Evolutionary conservation across 129 eudicot genomes (phyloP).

Genomic region (Flaveria ramosissima): DNA sequence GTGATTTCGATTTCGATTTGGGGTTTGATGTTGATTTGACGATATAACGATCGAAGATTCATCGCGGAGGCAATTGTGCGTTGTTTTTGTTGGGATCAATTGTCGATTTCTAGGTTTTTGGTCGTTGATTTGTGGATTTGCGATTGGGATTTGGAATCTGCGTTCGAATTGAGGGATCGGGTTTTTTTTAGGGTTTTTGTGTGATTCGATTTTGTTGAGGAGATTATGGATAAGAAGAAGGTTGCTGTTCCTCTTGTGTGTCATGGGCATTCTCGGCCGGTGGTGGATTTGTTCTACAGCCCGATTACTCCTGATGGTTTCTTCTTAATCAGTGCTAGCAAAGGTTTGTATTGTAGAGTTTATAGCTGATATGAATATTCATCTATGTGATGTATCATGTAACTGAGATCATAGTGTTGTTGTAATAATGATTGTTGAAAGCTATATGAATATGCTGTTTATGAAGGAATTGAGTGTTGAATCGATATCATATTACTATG

Average conservation of each 20-base stretch:
- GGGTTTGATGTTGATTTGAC: too few relatives aligned
- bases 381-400: background rate
- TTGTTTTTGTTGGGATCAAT: constrained; percentile 31
- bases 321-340: constrained; percentile 77
- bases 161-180: constrained; percentile 1
- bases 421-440: background rate
- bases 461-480: background rate
- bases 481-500: background rate
- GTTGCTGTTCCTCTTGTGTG: constrained; percentile 62
- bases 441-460: background rate
- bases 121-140: constrained; percentile 27
- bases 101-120: constrained; percentile 39
- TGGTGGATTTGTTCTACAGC: constrained; percentile 71
- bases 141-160: constrained; percentile 14
- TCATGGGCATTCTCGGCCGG: constrained; percentile 74
- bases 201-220: constrained; percentile 13
- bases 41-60: background rate
- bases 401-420: background rate
- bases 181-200: constrained; percentile 31
- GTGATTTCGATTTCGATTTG: background rate
- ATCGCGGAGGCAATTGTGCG: constrained; percentile 38
- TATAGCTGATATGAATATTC: background rate
- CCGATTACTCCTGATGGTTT: constrained; percentile 71
- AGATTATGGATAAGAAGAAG: constrained; percentile 61
- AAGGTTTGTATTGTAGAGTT: constrained; percentile 36